Conservation (phyloP, 371 early-diverging fungal species). For the Quaeritorhiza haematococci region DNA sequence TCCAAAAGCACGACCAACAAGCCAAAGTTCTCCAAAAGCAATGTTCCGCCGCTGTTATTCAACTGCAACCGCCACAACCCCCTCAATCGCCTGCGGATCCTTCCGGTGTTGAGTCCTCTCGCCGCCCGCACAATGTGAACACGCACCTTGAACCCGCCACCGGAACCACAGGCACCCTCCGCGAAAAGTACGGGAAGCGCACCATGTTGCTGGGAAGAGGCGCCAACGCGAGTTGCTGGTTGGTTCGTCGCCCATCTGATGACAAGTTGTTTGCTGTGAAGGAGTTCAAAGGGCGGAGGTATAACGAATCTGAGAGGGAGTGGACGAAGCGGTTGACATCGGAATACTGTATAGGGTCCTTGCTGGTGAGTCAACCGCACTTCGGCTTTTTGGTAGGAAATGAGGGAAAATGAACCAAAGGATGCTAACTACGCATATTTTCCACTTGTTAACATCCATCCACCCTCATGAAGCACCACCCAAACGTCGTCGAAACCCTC, state of each 20-base stretch:
- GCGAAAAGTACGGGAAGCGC: slow-evolving; percentile 17
- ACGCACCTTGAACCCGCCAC: no score
- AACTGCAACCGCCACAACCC: no score
- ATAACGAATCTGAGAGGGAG: slow-evolving; percentile 50
- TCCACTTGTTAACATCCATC: neutral
- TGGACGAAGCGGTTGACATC: slow-evolving; percentile 77
- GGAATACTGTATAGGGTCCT: slow-evolving; percentile 73
- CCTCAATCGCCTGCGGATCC: no score
- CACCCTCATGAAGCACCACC: slow-evolving; percentile 72
- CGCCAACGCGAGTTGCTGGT: slow-evolving; percentile 56
- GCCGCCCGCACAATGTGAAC: no score
- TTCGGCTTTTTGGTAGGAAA: neutral
- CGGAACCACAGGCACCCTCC: no score
- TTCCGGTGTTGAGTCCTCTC: no score
- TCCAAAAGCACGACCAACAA: no score
- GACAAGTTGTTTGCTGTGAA: slow-evolving; percentile 34
- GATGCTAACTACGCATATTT: neutral
- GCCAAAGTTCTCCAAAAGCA: no score
- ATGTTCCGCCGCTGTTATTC: no score
- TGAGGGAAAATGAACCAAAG: neutral
- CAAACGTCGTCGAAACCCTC: slow-evolving; percentile 79
- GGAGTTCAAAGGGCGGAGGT: slow-evolving; percentile 66
- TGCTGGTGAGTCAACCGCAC: neutral
- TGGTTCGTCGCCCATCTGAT: slow-evolving; percentile 8
- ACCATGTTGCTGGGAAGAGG: slow-evolving; percentile 63